Base-by-base conservation (phyloP, 2,329 filamentous ascomycete species). In the Fusarium praegraminearum region DNA sequence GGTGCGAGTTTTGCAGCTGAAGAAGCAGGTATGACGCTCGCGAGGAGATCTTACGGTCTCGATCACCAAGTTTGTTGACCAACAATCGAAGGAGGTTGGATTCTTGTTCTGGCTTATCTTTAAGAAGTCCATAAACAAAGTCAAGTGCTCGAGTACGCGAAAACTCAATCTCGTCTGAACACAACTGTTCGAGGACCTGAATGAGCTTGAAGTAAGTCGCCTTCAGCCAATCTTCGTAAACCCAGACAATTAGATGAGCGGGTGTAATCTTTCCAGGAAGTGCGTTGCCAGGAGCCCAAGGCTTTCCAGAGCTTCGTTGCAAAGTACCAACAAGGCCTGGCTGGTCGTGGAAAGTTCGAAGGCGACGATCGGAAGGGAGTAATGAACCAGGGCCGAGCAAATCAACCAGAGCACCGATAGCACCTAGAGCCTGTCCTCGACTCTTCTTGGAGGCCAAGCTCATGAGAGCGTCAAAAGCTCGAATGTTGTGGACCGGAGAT, bases 51-150 rank as follows among this genome's bases (percentile, higher is more conserved):
- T 98, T 99, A 78, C 94, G 94, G 71, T 97, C 93, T 45, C 92
- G 93, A 77, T 99, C 96, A 74, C 97, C 95, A 28, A 99, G 88
- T 80, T 99, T 99, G 84, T 98, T 98, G 72, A 99, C 93, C 61
- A 99, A 83, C 58, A 99, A 84, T 56, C 95, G 90, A 65, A 99
- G 84, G 67, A 99, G 83, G 78, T 99, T 99, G 57, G 95, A 91
- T 80, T 99, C 96, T 77, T 99, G 96, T 80, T 99, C 96, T 0
- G 96, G 95, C 81, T 97, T 99, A 78, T 97, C 94, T 78, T 93
- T 96, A 65, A 99, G 83, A 40, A 99, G 84, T 68, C 95, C 94
- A 77, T 91, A 98, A 38, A 98, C 91, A 75, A 97, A 97, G 71
- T 94, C 96, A 45, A 99, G 86, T 5, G 95, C 92, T 70, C 93